phyloP scores from a whole-genome alignment of 2,329 filamentous ascomycete genomes.

The Bipolaris sorokiniana region DNA sequence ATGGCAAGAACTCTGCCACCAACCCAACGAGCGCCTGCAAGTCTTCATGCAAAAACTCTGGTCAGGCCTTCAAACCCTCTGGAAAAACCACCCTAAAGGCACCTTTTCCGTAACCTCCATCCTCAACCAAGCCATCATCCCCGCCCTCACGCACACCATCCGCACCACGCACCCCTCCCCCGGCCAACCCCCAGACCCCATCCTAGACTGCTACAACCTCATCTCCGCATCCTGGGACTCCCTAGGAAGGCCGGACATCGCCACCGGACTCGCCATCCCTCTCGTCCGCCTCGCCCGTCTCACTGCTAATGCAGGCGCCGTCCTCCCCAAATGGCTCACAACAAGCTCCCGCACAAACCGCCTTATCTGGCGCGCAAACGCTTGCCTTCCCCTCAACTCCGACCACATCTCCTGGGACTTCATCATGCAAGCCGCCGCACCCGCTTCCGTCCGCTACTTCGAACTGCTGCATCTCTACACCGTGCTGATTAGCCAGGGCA shows the following conservation, averaged over 20 bases:
- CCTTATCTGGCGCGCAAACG: constrained; percentile 42
- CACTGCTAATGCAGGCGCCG: constrained; percentile 31
- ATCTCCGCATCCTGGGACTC: constrained; percentile 36
- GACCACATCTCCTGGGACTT: constrained; percentile 31
- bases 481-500: constrained; percentile 38
- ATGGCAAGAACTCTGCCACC: constrained; percentile 37
- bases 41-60: constrained; percentile 30
- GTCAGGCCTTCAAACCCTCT: constrained; percentile 26
- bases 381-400: constrained; percentile 24
- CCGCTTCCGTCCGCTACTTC: constrained; percentile 24
- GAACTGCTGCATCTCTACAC: constrained; percentile 41
- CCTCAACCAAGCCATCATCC: constrained; percentile 29
- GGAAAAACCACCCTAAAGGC: constrained; percentile 22
- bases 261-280: constrained; percentile 35
- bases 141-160: constrained; percentile 25
- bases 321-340: constrained; percentile 34
- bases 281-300: constrained; percentile 40
- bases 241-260: constrained; percentile 29
- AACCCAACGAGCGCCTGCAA: constrained; percentile 27
- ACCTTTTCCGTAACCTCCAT: constrained; percentile 29
- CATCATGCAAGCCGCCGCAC: constrained; percentile 29
- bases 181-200: constrained; percentile 4
- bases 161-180: background rate
- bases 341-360: constrained; percentile 26
- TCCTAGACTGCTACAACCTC: constrained; percentile 35